Evolutionary conservation across 306 rosid genomes (phyloP).

Genomic region (Lotus japonicus): DNA sequence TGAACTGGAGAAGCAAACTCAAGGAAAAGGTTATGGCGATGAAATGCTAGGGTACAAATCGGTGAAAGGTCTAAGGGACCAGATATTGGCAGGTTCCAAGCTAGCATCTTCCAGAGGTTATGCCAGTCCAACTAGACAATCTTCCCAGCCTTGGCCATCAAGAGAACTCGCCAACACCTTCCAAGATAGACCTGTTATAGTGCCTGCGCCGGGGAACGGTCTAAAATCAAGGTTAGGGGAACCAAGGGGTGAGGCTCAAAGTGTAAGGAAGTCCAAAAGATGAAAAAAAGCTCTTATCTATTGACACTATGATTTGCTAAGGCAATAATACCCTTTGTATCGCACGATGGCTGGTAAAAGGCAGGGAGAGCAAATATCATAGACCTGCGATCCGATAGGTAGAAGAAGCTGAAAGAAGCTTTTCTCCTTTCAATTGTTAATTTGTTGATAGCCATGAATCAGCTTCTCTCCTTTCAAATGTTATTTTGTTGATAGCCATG

Average conservation of each 20-base stretch:
- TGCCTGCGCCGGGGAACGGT: slow-evolving; percentile 41
- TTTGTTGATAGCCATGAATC: slow-evolving; percentile 25
- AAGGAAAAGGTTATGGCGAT: slow-evolving; percentile 49
- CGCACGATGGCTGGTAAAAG: neutral
- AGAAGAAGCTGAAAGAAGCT: slow-evolving; percentile 12
- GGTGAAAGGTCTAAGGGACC: slow-evolving; percentile 69
- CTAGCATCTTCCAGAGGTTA: slow-evolving; percentile 50
- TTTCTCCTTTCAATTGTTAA: neutral
- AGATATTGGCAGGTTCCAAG: slow-evolving; percentile 57
- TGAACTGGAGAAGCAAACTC: slow-evolving; percentile 59
- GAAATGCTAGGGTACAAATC: slow-evolving; percentile 68
- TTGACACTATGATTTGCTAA: slow-evolving; percentile 3
- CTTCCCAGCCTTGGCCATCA: slow-evolving; percentile 70
- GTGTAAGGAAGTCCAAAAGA: slow-evolving; percentile 56
- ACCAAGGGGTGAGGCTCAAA: slow-evolving; percentile 49
- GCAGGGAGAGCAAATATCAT: neutral
- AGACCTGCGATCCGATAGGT: neutral
- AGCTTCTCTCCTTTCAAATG: neutral
- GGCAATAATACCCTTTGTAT: too few species aligned
- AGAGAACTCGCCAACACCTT: slow-evolving; percentile 42
- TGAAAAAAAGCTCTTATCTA: slow-evolving; percentile 19
- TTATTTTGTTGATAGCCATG: slow-evolving; percentile 26
- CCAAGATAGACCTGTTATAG: slow-evolving; percentile 40
- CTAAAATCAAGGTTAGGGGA: slow-evolving; percentile 75
- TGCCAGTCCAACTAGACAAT: slow-evolving; percentile 78